Base-by-base conservation (phyloP, 2,329 filamentous ascomycete genomes). In the Lojkania enalia region DNA sequence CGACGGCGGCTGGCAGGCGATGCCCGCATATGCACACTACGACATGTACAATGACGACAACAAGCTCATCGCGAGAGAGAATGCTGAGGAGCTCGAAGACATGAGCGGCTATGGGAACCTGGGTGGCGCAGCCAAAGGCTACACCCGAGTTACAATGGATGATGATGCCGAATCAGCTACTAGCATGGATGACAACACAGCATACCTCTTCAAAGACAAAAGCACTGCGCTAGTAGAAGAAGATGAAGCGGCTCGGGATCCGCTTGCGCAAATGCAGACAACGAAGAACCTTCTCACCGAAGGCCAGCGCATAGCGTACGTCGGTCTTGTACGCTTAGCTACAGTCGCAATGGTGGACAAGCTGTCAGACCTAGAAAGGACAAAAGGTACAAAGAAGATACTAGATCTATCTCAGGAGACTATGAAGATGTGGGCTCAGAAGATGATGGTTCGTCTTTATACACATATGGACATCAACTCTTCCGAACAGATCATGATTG, bases 41-140 rank as follows among this genome's bases (percentile, higher is more conserved):
- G 92, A 97, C 70, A 87, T 96, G 55, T 99, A 97, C 69, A 90
- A 99, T 65, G 94, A 99, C 61, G 86, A 95, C 67, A 88, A 95
- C 57, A 88, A 82, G 55, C 78, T 99, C 20, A 79, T 99, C 53
- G 94, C 94, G 11, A 85, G 82, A 52, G 92, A 95, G 57, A 86
- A 86, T 46, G 76, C 80, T 29, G 83, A 86, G 48, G 81, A 80
- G 20, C 82, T 85, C 12, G 85, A 90, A 36, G 85, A 86, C 42
- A 79, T 81, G 33, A 82, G 84, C 49, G 84, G 81, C 31, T 95
- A 95, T 60, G 81, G 77, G 16, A 86, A 86, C 12, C 79, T 96
- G 0, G 91, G 92, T 18, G 91, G 91, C 20, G 92, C 92, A 6
- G 90, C 90, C 29, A 96, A 90, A 70, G 94, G 94, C 3, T 99